These are phyloP conservation scores for Fusarium siculi DNA, from an alignment of 2,329 filamentous ascomycete species.

Conservation along the genomic window DNA sequence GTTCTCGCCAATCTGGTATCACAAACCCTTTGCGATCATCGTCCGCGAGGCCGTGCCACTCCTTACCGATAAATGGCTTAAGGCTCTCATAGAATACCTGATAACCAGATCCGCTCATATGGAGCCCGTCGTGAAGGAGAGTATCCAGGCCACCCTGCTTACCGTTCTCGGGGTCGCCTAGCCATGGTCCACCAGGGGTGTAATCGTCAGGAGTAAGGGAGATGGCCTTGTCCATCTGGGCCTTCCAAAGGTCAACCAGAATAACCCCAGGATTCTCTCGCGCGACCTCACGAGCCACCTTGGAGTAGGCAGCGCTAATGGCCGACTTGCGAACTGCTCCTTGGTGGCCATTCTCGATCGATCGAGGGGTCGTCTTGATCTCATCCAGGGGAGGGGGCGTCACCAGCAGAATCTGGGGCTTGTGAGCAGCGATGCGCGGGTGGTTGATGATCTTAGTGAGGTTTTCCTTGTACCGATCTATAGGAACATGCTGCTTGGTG, in stretches of 20 bases:
- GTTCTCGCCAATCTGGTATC: conserved; percentile 60
- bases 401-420: conserved; percentile 78
- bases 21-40: conserved; percentile 55
- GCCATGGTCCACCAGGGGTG: conserved; percentile 57
- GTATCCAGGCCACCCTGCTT: conserved; percentile 61
- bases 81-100: conserved; percentile 62
- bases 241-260: conserved; percentile 82
- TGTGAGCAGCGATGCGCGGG: conserved; percentile 74
- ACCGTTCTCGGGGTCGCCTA: conserved; percentile 63
- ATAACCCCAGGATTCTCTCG: conserved; percentile 73
- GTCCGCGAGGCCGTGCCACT: conserved; percentile 51
- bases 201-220: conserved; percentile 68
- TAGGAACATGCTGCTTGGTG: conserved; percentile 78
- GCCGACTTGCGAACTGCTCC: conserved; percentile 57
- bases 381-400: conserved; percentile 87
- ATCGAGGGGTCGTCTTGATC: conserved; percentile 66
- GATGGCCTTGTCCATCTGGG: conserved; percentile 77
- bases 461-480: conserved; percentile 81
- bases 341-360: conserved; percentile 58
- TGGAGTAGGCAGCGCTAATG: conserved; percentile 66
- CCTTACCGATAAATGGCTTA: conserved; percentile 58
- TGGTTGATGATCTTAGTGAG: conserved; percentile 78
- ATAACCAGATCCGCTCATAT: conserved; percentile 66
- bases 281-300: conserved; percentile 73
- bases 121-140: conserved; percentile 68